A percentile compares a stretch with the other conserved stretches of the same genome.
These are phyloP conservation scores for Gremmenia infestans DNA, from an alignment of 2,329 filamentous ascomycete genomes.

Conservation along the genomic window DNA sequence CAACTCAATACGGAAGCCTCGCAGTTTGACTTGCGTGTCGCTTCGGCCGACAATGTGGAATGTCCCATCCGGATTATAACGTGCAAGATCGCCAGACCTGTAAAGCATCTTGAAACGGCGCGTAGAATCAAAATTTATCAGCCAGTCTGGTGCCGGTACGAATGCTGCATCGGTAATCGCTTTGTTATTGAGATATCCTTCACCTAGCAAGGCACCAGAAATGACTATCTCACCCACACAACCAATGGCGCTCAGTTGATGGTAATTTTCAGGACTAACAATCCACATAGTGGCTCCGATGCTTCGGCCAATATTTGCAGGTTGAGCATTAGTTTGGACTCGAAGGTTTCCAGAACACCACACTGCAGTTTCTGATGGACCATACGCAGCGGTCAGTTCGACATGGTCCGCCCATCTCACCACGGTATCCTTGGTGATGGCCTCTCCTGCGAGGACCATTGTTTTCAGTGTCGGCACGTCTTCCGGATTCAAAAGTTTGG, in stretches of 20 bases:
- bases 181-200: conserved; percentile 71
- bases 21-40: conserved; percentile 71
- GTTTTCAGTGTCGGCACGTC: conserved; percentile 6
- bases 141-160: conserved; percentile 46
- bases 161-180: conserved; percentile 68
- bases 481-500: conserved; percentile 3
- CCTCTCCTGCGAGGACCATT: conserved; percentile 3
- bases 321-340: conserved; percentile 49
- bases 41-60: conserved; percentile 77
- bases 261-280: conserved; percentile 1
- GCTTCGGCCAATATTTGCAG: conserved; percentile 67
- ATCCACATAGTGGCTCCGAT: conserved; percentile 58
- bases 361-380: conserved; percentile 47
- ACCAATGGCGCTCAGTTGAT: conserved; percentile 11
- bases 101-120: conserved; percentile 54
- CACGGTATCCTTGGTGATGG: neutral
- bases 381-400: conserved; percentile 1
- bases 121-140: neutral
- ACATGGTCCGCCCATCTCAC: neutral
- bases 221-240: conserved; percentile 60
- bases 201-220: conserved; percentile 70
- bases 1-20: conserved; percentile 74
- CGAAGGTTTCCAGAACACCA: conserved; percentile 71
- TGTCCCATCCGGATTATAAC: conserved; percentile 56
- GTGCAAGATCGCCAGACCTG: conserved; percentile 75